Conservation (phyloP, 2,329 filamentous ascomycete genomes). For the Sarocladiaceae sp. region DNA sequence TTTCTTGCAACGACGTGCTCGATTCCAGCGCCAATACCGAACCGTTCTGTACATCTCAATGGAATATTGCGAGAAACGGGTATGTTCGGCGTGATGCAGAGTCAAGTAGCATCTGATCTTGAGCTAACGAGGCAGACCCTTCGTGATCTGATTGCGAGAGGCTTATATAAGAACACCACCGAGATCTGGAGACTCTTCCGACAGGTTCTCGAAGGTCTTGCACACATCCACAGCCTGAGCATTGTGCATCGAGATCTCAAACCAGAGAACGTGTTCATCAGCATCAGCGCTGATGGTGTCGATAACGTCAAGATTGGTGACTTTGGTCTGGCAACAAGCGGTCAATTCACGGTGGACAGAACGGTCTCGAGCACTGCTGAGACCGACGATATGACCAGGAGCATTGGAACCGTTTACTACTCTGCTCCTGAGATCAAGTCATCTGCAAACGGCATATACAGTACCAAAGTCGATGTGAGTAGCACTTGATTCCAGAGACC, state of each 20-base stretch:
- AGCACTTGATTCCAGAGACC: neutral
- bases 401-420: constrained; percentile 77
- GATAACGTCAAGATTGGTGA: constrained; percentile 95
- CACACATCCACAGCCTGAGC: constrained; percentile 81
- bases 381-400: constrained; percentile 60
- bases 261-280: constrained; percentile 94
- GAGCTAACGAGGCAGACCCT: too few species aligned
- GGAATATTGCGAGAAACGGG: constrained; percentile 93
- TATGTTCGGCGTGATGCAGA: constrained; percentile 34
- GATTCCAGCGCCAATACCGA: constrained; percentile 47
- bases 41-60: constrained; percentile 95
- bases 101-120: neutral
- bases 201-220: constrained; percentile 83
- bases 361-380: constrained; percentile 34
- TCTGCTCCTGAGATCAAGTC: constrained; percentile 88
- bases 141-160: constrained; percentile 75
- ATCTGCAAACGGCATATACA: constrained; percentile 69
- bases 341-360: constrained; percentile 64
- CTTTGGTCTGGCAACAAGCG: constrained; percentile 88
- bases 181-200: constrained; percentile 88
- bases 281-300: constrained; percentile 58
- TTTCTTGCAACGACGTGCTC: constrained; percentile 22
- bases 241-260: constrained; percentile 97
- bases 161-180: constrained; percentile 64
- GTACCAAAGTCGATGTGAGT: constrained; percentile 82